Evolutionary conservation across 2,329 filamentous ascomycete genomes (phyloP), one percentile per base, ranked within the genome.

Genomic region (Phaeosphaeria sp.): DNA sequence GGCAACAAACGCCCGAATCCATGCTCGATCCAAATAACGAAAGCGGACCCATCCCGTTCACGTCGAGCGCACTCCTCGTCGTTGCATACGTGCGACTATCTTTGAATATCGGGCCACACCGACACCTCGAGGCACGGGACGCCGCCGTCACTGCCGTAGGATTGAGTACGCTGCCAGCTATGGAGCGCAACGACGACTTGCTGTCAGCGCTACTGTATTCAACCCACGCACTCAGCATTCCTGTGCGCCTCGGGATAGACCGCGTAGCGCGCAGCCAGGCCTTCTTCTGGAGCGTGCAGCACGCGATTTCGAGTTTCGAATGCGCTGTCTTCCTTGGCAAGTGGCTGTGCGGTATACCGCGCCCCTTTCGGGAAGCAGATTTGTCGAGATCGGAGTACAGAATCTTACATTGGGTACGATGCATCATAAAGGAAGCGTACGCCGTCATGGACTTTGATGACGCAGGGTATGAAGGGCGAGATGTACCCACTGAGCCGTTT

Each of bases 231-330:
- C 74, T 86, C 0, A 85, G 83, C 48, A 85, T 86, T 0, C 84
- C 84, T 0, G 84, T 87, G 5, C 75, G 84, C 21, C 66, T 86
- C 0, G 84, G 84, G 0, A 81, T 87, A 17, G 82, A 84, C 51
- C 79, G 82, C 15, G 84, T 86, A 0, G 83, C 83, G 0, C 75
- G 82, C 17, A 86, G 82, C 17, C 83, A 86, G 50, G 82, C 83
- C 0, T 83, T 85, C 45, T 82, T 85, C 48, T 86, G 84, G 84
- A 84, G 82, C 4, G 83, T 85, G 2, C 78, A 85, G n/a, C 84
- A 86, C 51, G 83, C 83, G 0, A 74, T 86, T 0, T 84, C 82
- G 3, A 82, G 81, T 1, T 74, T 87, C 0, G 84, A 87, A 62
- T 86, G 83, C 20, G 83, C 83, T 0, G 79, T 86, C 0, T 71